phyloP scores from a whole-genome alignment of 2,329 filamentous ascomycete species.

The Neofusicoccum cordaticola region DNA sequence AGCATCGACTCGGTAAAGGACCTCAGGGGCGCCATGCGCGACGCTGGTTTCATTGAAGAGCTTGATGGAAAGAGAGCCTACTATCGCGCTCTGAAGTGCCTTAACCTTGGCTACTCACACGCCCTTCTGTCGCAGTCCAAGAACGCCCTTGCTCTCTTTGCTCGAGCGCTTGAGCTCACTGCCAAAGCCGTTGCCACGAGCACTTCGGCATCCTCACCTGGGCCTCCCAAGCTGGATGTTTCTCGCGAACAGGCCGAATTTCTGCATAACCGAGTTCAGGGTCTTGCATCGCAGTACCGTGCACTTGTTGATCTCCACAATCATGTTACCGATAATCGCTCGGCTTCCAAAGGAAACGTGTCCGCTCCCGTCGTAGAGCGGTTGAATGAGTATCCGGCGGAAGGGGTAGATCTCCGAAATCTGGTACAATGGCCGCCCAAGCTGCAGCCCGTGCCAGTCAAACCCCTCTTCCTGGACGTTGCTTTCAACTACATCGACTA shows the following conservation, averaged over 20 bases:
- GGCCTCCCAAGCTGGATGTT: conserved; percentile 67
- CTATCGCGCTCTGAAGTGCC: conserved; percentile 84
- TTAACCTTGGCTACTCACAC: conserved; percentile 84
- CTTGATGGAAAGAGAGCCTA: conserved; percentile 77
- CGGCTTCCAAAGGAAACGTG: conserved; percentile 27
- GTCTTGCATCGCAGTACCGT: conserved; percentile 75
- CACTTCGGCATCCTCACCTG: conserved; percentile 21
- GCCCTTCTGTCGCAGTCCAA: conserved; percentile 67
- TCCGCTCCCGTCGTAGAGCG: conserved; percentile 65
- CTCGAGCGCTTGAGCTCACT: conserved; percentile 65
- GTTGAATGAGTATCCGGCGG: conserved; percentile 70
- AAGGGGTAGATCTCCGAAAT: conserved; percentile 70
- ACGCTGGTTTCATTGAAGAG: conserved; percentile 71
- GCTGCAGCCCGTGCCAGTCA: conserved; percentile 79
- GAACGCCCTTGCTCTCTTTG: conserved; percentile 82
- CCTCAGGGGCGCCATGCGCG: conserved; percentile 83
- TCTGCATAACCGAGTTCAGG: conserved; percentile 62
- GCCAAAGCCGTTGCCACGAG: conserved; percentile 47
- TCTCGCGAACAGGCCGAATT: conserved; percentile 56
- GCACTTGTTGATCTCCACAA: conserved; percentile 77
- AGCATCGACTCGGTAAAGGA: conserved; percentile 88
- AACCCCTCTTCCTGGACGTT: conserved; percentile 92
- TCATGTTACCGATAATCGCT: conserved; percentile 23
- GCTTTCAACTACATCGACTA: conserved; percentile 98
- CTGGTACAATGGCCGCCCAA: conserved; percentile 85